Percentiles rank a stretch among this genome's conserved stretches.
Evolutionary conservation across 768 basidiomycete genomes (phyloP).

Genomic region (Pulveroboletus ravenelii): DNA sequence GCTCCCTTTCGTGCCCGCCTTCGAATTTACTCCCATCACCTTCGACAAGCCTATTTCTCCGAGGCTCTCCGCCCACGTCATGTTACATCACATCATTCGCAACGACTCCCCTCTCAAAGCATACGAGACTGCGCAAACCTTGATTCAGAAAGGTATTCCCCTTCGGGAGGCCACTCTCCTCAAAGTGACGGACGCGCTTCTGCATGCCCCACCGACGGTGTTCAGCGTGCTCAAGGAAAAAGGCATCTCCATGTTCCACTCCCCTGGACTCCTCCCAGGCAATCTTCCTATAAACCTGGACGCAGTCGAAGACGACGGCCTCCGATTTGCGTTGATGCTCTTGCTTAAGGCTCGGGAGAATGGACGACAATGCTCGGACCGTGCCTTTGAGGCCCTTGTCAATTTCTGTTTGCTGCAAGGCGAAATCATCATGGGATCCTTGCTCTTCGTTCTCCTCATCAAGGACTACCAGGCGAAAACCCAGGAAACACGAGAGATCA

Average conservation of each 20-base stretch:
- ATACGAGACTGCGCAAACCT: constrained; percentile 40
- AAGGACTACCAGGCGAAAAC: constrained; percentile 54
- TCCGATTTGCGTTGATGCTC: constrained; percentile 50
- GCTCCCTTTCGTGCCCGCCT: constrained; percentile 22
- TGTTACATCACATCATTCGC: constrained; percentile 63
- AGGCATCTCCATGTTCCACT: constrained; percentile 16
- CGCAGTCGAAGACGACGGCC: constrained; percentile 36
- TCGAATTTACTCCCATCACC: constrained; percentile 39
- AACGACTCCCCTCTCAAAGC: constrained; percentile 46
- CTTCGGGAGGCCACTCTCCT: constrained; percentile 50
- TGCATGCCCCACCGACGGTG: constrained; percentile 23
- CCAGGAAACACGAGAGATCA: constrained; percentile 26
- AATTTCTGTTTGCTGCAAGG: constrained; percentile 68
- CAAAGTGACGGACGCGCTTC: constrained; percentile 27
- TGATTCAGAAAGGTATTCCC: constrained; percentile 52
- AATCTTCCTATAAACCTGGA: constrained; percentile 30
- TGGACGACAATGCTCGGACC: constrained; percentile 50
- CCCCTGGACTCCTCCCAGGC: constrained; percentile 12
- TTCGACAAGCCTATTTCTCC: constrained; percentile 52
- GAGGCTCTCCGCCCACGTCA: constrained; percentile 55
- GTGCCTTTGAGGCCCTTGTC: constrained; percentile 58
- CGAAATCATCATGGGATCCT: constrained; percentile 71
- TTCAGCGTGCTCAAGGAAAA: constrained; percentile 16
- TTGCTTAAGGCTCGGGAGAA: constrained; percentile 49
- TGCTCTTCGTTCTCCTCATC: constrained; percentile 61